Base-by-base conservation (phyloP, 1,284 basidiomycete genomes). In the Sanghuangporus weigelae region DNA sequence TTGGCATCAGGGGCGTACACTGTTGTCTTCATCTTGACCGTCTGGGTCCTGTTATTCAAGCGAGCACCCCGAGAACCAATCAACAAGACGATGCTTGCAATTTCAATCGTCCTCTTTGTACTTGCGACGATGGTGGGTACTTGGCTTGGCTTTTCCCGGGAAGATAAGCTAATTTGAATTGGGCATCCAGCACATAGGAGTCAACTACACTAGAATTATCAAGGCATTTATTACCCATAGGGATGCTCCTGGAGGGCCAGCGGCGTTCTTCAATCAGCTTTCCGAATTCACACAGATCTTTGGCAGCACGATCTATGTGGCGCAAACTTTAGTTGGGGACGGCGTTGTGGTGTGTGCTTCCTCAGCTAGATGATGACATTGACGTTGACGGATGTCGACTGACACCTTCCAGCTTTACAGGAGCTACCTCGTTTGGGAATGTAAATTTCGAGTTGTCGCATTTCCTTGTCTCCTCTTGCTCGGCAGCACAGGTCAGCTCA, bases 311-410 rank as follows among this genome's bases (percentile, higher is more conserved):
- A 68, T 67, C 19, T 68, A 66, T 55, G 63, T 59, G 2, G 55
- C 61, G 14, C 68, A 68, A 54, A 68, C 67, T 0, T 60, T 68
- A 38, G n/a, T 66, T 19, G 65, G 65, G 12, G 65, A 66, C 35
- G 55, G 51, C 7, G 42, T 66, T 21, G 58, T 64, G 21, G 65
- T 66, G 48, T 26, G 65, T 66, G 7, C 8, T 19, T 10, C 21
- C n/a, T 51, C 21, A 16, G 31, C 6, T 50, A 16, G 10, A 12
- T 11, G 48, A 50, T 26, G 23, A 51, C 51, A 12, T 40, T 35
- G 19, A 51, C 40, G 14, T 50, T 42, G 21, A 6, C 39, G 10
- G 26, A 46, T 8, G 39, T 58, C n/a, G 26, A 10, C 3, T 48
- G 14, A 19, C 36, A 44, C 10, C n/a, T 10, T n/a, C 26, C 39